Percentiles rank a stretch among this genome's conserved stretches.
Conservation (phyloP, 2,329 filamentous ascomycete species). For the Lecanicillium sp. region DNA sequence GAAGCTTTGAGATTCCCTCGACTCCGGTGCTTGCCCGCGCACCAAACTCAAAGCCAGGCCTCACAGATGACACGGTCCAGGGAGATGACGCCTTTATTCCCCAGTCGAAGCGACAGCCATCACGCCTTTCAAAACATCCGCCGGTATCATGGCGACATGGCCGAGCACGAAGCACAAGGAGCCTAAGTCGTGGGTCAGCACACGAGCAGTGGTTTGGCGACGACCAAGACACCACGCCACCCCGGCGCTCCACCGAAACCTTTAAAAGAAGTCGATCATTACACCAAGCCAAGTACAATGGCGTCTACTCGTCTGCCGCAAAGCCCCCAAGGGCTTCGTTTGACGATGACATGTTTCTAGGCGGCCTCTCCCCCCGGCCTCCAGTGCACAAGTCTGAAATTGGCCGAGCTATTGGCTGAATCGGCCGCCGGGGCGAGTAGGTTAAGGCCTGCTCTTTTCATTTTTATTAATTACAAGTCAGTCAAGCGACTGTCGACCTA, state of each 20-base stretch:
- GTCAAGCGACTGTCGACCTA: conserved; percentile 1
- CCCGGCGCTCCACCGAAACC: conserved; percentile 25
- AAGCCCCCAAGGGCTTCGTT: conserved; percentile 36
- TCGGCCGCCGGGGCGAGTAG: conserved; percentile 3
- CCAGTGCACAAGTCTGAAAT: conserved; percentile 39
- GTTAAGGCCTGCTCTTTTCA: conserved; percentile 1
- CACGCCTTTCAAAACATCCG: conserved; percentile 44
- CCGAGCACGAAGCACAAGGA: conserved; percentile 38
- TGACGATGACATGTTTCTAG: conserved; percentile 36
- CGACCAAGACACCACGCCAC: conserved; percentile 21
- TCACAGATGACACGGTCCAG: conserved; percentile 54
- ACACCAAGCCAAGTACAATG: conserved; percentile 10
- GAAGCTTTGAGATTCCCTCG: conserved; percentile 37
- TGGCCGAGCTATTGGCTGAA: conserved; percentile 48
- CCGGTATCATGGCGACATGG: conserved; percentile 24
- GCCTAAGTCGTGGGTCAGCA: conserved; percentile 29
- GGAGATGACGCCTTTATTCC: conserved; percentile 53
- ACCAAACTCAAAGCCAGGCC: conserved; percentile 53
- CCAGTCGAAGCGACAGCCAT: conserved; percentile 42
- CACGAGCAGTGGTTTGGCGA: conserved; percentile 30
- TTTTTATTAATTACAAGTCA: conserved; percentile 1
- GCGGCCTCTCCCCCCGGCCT: conserved; percentile 42
- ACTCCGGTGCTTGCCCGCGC: conserved; percentile 49
- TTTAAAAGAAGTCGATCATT: conserved; percentile 11
- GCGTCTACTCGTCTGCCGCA: conserved; percentile 32